phyloP scores from a whole-genome alignment of 108 stramenopile genomes.

The Ochromonas danica region DNA sequence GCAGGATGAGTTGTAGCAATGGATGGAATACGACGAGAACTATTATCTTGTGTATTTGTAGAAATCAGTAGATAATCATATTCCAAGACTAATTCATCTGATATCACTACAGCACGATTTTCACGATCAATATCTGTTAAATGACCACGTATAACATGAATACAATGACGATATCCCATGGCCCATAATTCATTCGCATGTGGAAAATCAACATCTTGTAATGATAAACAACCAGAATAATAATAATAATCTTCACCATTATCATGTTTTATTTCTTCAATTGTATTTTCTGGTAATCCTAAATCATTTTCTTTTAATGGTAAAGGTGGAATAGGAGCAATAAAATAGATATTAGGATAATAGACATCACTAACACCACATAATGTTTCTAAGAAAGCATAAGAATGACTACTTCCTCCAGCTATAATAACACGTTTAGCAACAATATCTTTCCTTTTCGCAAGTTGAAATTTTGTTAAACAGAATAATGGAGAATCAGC shows the following conservation, averaged over 20 bases:
- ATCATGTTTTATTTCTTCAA: neutral
- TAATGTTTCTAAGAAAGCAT: constrained; percentile 1
- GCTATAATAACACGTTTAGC: constrained; percentile 1
- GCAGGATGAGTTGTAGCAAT: neutral
- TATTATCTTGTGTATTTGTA: neutral
- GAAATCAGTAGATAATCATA: constrained; percentile 31
- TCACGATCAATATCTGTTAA: constrained; percentile 33
- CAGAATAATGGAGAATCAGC: constrained; percentile 6
- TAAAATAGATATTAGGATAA: constrained; percentile 20
- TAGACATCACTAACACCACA: neutral
- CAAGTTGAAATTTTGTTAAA: neutral
- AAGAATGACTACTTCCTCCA: neutral
- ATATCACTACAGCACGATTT: constrained; percentile 10
- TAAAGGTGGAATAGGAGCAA: neutral
- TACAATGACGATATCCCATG: neutral
- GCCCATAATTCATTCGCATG: neutral
- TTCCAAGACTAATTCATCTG: constrained; percentile 25
- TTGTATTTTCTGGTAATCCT: neutral
- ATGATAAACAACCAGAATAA: constrained; percentile 1
- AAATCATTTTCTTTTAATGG: neutral
- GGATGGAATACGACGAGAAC: neutral
- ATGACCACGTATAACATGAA: neutral
- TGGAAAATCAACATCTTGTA: constrained; percentile 1
- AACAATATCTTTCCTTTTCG: neutral
- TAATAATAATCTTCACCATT: too few relatives aligned